These are phyloP conservation scores for Flaveria trinervia DNA, from an alignment of 129 eudicot species.

Conservation along the genomic window DNA sequence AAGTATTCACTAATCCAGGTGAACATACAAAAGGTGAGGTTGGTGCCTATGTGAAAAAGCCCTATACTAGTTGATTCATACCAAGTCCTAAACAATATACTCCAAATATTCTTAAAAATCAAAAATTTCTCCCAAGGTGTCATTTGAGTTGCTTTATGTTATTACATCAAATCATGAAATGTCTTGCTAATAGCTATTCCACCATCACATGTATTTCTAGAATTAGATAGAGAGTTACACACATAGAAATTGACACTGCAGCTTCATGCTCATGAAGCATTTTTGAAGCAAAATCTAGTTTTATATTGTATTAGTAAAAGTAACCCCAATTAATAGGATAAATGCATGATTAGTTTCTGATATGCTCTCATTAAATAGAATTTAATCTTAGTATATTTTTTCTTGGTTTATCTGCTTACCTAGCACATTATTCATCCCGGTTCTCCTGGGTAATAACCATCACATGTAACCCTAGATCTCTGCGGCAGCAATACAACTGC, in stretches of 20 bases:
- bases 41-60: not conserved
- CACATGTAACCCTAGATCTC: slow-evolving; percentile 1
- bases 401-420: not conserved
- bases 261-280: too few relatives aligned
- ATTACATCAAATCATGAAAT: not conserved
- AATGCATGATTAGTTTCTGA: too few relatives aligned
- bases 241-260: too few relatives aligned
- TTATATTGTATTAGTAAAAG: too few relatives aligned
- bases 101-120: not conserved
- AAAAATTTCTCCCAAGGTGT: not conserved
- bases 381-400: not conserved
- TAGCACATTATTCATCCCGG: not conserved
- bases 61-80: not conserved
- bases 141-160: not conserved
- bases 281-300: too few relatives aligned
- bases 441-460: not conserved
- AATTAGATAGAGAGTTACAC: too few relatives aligned
- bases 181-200: not conserved
- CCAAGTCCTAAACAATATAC: not conserved
- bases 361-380: too few relatives aligned
- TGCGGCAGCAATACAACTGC: slow-evolving; percentile 3
- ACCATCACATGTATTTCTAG: too few relatives aligned
- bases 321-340: too few relatives aligned
- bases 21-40: not conserved
- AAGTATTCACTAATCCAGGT: not conserved